phyloP scores from a whole-genome alignment of 441 rosid species.

The Dalechampia spathulata region DNA sequence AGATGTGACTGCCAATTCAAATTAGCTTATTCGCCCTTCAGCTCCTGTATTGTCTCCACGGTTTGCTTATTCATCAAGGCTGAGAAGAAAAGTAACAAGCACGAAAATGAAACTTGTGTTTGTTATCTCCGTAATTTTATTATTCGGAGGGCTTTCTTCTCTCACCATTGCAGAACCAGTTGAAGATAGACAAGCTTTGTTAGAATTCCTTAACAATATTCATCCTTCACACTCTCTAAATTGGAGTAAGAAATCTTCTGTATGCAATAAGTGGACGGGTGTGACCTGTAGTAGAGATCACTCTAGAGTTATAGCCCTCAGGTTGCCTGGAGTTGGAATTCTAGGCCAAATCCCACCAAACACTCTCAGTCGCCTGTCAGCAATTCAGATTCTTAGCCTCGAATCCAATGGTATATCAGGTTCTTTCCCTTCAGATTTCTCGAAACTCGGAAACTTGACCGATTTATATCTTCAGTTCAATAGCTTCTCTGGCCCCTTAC shows the following conservation, averaged over 20 bases:
- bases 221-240: conserved; percentile 36
- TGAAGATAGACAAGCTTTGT: conserved; percentile 60
- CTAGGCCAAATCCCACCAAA: conserved; percentile 46
- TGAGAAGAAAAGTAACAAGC: conserved; percentile 12
- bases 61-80: background rate
- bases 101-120: conserved; percentile 29
- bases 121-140: conserved; percentile 25
- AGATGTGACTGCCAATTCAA: conserved; percentile 16
- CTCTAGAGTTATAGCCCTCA: conserved; percentile 51
- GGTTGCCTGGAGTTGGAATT: conserved; percentile 55
- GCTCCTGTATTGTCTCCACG: conserved; percentile 1
- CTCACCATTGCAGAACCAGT: conserved; percentile 41
- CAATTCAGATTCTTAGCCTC: conserved; percentile 54
- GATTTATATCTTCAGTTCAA: conserved; percentile 55
- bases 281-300: conserved; percentile 51
- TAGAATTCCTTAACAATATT: conserved; percentile 46
- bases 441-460: conserved; percentile 43
- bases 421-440: conserved; percentile 58
- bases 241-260: conserved; percentile 41
- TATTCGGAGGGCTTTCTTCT: conserved; percentile 29
- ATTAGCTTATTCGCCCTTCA: conserved; percentile 7
- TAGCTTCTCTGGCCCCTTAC: conserved; percentile 56
- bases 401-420: conserved; percentile 65
- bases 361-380: conserved; percentile 68
- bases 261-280: conserved; percentile 69